A percentile compares a stretch with the other conserved stretches of the same genome.
Conservation (phyloP, 306 rosid genomes). For the Cicer bijugum region DNA sequence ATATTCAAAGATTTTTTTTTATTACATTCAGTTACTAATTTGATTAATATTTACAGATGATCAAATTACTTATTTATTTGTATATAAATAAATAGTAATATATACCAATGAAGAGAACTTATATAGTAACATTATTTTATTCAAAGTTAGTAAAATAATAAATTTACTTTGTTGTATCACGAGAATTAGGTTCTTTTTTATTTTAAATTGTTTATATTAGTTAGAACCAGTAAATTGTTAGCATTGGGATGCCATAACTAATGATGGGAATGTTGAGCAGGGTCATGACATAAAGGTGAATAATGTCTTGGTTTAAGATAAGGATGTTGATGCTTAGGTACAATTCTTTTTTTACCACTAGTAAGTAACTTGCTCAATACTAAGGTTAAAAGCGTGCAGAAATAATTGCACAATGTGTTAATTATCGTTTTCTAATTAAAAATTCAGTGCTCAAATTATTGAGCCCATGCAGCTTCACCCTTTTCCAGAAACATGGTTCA, state of each 20-base stretch:
- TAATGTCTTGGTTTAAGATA: slow-evolving; percentile 39
- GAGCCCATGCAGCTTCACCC: slow-evolving; percentile 36
- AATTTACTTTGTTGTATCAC: too few relatives aligned
- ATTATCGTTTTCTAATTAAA: slow-evolving; percentile 41
- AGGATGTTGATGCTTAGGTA: slow-evolving; percentile 39
- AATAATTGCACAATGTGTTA: not conserved
- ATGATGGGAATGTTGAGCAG: slow-evolving; percentile 41
- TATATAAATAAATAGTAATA: too few relatives aligned
- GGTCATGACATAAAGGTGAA: slow-evolving; percentile 40
- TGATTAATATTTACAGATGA: too few relatives aligned
- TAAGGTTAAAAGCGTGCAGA: not conserved
- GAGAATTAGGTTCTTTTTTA: not conserved
- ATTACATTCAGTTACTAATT: too few relatives aligned
- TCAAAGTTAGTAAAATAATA: too few relatives aligned
- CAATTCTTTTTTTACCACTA: not conserved
- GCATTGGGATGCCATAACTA: slow-evolving; percentile 5
- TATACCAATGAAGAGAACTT: too few relatives aligned
- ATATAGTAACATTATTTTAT: too few relatives aligned
- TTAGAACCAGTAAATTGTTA: not conserved
- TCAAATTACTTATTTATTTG: too few relatives aligned
- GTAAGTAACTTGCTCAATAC: slow-evolving; percentile 20
- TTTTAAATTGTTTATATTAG: not conserved
- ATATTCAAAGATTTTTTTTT: too few relatives aligned
- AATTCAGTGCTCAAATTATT: slow-evolving; percentile 44
- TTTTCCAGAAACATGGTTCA: not conserved